phyloP scores from a whole-genome alignment of 1,284 basidiomycete genomes.

The Cryptococcus sp. region DNA sequence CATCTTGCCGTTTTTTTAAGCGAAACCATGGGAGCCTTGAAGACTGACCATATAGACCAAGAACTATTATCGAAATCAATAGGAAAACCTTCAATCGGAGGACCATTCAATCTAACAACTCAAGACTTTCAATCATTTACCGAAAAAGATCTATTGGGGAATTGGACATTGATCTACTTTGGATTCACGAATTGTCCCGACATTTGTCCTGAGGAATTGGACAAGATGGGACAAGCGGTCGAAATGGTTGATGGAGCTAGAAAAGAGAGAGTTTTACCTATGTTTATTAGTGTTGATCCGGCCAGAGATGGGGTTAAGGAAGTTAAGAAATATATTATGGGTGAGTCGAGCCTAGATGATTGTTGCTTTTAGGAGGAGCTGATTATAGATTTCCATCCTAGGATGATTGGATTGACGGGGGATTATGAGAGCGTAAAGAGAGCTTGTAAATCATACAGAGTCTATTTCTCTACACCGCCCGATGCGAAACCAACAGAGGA shows the following conservation, averaged over 20 bases:
- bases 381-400: slow-evolving; percentile 77
- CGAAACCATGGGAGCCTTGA: neutral
- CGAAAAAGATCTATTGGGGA: slow-evolving; percentile 75
- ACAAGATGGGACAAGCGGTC: slow-evolving; percentile 88
- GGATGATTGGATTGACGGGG: slow-evolving; percentile 83
- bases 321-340: slow-evolving; percentile 54
- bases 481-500: slow-evolving; percentile 68
- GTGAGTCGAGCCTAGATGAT: slow-evolving; percentile 25
- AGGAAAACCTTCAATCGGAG: slow-evolving; percentile 75
- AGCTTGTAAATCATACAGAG: slow-evolving; percentile 90
- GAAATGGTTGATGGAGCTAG: slow-evolving; percentile 63
- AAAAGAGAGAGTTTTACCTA: slow-evolving; percentile 61
- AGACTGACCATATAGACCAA: slow-evolving; percentile 54
- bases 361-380: neutral
- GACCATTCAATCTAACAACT: slow-evolving; percentile 74
- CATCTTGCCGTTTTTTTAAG: neutral
- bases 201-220: slow-evolving; percentile 96
- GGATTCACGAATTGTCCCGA: slow-evolving; percentile 98
- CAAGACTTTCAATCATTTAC: slow-evolving; percentile 70
- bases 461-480: slow-evolving; percentile 97
- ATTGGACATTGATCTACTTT: slow-evolving; percentile 87
- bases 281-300: slow-evolving; percentile 96
- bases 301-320: slow-evolving; percentile 72
- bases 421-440: slow-evolving; percentile 79
- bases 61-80: slow-evolving; percentile 57